phyloP scores from a whole-genome alignment of 805 yeast genomes.

The Monosporozyma yasuniensis region DNA sequence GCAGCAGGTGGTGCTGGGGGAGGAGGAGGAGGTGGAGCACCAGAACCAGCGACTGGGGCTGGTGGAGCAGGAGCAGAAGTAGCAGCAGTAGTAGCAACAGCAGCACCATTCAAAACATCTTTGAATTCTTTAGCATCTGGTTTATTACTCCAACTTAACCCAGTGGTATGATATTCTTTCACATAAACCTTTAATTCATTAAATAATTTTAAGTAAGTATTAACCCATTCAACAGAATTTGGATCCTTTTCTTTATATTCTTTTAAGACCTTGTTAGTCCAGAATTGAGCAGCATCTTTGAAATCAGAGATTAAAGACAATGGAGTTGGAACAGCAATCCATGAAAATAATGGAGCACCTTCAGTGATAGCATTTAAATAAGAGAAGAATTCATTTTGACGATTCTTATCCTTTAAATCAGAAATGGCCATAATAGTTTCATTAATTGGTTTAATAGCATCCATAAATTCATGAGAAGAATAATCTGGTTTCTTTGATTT shows the following conservation, averaged over 20 bases:
- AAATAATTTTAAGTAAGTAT: conserved; percentile 50
- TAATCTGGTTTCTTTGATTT: conserved; percentile 57
- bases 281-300: conserved; percentile 86
- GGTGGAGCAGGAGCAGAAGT: conserved; percentile 14
- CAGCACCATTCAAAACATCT: conserved; percentile 13
- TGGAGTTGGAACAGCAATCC: conserved; percentile 78
- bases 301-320: conserved; percentile 68
- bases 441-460: conserved; percentile 62
- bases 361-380: conserved; percentile 80
- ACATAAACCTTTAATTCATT: conserved; percentile 65
- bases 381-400: conserved; percentile 54
- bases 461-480: conserved; percentile 43
- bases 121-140: conserved; percentile 50
- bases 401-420: conserved; percentile 63
- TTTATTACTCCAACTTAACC: conserved; percentile 61
- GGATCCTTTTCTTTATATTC: conserved; percentile 68
- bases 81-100: conserved; percentile 15
- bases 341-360: conserved; percentile 82
- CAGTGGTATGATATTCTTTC: conserved; percentile 71
- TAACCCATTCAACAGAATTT: conserved; percentile 75
- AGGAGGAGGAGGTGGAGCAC: conserved; percentile 70
- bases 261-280: conserved; percentile 85
- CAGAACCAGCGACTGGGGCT: conserved; percentile 31
- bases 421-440: conserved; percentile 47
- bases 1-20: conserved; percentile 87